These are phyloP conservation scores for Umbelopsis sp. DNA, from an alignment of 371 early-diverging fungal genomes.

Conservation along the genomic window DNA sequence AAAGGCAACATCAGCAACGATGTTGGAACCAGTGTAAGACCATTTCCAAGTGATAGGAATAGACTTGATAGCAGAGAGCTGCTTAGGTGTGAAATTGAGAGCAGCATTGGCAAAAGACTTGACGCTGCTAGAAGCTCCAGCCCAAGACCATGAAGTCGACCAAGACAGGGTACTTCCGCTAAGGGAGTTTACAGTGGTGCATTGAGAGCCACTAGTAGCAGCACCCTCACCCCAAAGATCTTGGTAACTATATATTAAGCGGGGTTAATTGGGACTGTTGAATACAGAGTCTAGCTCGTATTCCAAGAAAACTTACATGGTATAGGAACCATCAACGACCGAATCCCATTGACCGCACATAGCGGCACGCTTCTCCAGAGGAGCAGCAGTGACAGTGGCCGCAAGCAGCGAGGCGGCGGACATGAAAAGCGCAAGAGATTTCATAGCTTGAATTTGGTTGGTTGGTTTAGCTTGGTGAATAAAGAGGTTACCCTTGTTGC, in stretches of 20 bases:
- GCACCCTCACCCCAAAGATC: slow-evolving; percentile 21
- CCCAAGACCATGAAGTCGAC: slow-evolving; percentile 22
- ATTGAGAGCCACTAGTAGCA: slow-evolving; percentile 24
- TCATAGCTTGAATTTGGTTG: background rate
- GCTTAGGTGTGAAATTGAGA: slow-evolving; percentile 9
- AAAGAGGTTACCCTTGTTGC: background rate
- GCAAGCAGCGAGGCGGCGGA: slow-evolving; percentile 5
- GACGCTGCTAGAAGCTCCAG: slow-evolving; percentile 19
- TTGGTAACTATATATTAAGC: background rate
- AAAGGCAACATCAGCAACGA: slow-evolving; percentile 24
- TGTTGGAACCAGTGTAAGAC: slow-evolving; percentile 20
- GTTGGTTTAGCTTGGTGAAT: background rate
- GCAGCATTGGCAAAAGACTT: slow-evolving; percentile 25
- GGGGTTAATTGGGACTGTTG: background rate
- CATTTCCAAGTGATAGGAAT: slow-evolving; percentile 24
- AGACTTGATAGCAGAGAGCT: slow-evolving; percentile 1
- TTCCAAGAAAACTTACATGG: background rate
- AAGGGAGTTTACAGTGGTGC: slow-evolving; percentile 13
- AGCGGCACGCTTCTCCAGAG: background rate
- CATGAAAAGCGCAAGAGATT: slow-evolving; percentile 6
- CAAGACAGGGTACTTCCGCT: slow-evolving; percentile 20
- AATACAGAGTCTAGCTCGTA: background rate
- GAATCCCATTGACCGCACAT: slow-evolving; percentile 22
- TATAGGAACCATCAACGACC: slow-evolving; percentile 12
- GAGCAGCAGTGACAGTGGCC: background rate